Conservation (phyloP, 108 stramenopile species). For the Schizochytrium sp. region DNA sequence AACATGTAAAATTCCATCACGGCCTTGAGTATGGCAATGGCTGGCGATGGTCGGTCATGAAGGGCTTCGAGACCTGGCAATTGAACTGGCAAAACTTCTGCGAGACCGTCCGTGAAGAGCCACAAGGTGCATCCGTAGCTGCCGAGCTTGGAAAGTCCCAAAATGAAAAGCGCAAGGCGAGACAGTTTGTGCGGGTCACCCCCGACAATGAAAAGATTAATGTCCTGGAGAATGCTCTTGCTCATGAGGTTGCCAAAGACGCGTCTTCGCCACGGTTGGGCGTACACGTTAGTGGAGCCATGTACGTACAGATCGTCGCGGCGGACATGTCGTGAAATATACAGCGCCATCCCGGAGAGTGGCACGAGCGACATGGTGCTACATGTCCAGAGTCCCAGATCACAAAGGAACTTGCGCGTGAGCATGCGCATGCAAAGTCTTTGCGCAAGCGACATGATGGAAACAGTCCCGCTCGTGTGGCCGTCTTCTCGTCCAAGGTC, state of each 20-base stretch:
- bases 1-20: neutral
- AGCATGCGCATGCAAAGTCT: neutral
- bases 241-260: neutral
- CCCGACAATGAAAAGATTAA: neutral
- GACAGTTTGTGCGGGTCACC: neutral
- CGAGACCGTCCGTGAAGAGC: constrained; percentile 6
- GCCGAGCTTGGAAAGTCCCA: neutral
- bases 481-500: neutral
- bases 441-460: neutral
- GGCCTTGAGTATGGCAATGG: neutral
- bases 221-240: neutral
- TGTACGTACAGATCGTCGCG: neutral
- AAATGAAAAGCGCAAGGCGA: neutral
- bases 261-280: neutral
- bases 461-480: neutral
- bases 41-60: neutral
- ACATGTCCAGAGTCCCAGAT: neutral
- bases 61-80: neutral
- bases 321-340: neutral
- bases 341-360: neutral
- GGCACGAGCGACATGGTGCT: neutral
- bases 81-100: neutral
- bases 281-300: neutral
- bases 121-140: constrained; percentile 13
- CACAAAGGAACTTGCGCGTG: neutral